Evolutionary conservation across 495 filamentous ascomycete genomes (phyloP).

Genomic region (Bryoglossum gracile): DNA sequence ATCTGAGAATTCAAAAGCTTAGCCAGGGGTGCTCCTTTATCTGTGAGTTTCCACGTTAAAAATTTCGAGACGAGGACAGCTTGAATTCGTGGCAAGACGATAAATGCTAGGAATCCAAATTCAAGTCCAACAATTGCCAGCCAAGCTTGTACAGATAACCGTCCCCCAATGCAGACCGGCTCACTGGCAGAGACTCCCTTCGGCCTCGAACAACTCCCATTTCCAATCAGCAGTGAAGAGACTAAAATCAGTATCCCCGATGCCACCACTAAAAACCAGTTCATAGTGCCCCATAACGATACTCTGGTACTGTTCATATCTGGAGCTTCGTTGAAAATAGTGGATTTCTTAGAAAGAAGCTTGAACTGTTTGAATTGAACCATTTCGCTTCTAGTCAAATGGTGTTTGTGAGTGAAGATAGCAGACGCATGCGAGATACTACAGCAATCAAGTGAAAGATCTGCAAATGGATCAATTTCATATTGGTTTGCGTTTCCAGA

Average conservation of each 20-base stretch:
- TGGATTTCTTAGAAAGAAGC: neutral
- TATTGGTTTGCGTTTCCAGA: no score
- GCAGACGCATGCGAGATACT: no score
- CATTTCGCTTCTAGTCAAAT: no score
- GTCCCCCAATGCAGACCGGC: constrained; percentile 7
- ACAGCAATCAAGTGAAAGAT: no score
- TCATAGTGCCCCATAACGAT: neutral
- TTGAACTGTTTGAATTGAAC: neutral
- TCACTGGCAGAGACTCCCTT: neutral
- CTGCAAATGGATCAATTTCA: no score
- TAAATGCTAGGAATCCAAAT: neutral
- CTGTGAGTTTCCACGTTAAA: neutral
- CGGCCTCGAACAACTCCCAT: neutral
- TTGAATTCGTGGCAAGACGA: neutral
- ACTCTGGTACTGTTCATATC: neutral
- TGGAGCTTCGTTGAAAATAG: neutral
- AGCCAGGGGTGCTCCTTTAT: neutral
- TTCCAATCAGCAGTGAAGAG: neutral
- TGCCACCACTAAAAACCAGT: constrained; percentile 1
- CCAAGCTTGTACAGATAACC: constrained; percentile 4
- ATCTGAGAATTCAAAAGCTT: constrained; percentile 5
- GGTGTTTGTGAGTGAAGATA: no score
- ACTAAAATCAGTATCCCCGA: neutral
- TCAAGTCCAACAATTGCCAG: constrained; percentile 6
- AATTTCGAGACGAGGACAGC: constrained; percentile 1